Evolutionary conservation across 1,139 yeast genomes (phyloP).

Genomic region (Scheffersomyces cryptocercus): DNA sequence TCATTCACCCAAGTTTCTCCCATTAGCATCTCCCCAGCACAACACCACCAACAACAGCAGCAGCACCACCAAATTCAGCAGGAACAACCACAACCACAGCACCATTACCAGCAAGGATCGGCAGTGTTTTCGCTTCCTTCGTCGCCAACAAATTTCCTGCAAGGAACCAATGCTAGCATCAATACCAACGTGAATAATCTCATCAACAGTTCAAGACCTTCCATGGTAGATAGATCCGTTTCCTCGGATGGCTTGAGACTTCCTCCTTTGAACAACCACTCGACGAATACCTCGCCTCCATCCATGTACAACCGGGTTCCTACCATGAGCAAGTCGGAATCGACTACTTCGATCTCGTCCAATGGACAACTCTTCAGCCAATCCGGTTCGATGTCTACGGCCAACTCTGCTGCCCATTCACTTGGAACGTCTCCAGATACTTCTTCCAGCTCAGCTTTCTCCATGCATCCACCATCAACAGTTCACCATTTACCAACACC

Average conservation of each 20-base stretch:
- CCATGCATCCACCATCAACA: slow-evolving; percentile 11
- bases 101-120: slow-evolving; percentile 3
- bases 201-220: not conserved
- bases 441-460: slow-evolving; percentile 6
- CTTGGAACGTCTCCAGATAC: slow-evolving; percentile 38
- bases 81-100: not conserved
- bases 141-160: slow-evolving; percentile 10
- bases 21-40: slow-evolving; percentile 2
- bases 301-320: not conserved
- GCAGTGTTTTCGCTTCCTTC: slow-evolving; percentile 16
- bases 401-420: slow-evolving; percentile 26
- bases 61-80: slow-evolving; percentile 1
- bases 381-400: slow-evolving; percentile 17
- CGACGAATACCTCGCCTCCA: not conserved
- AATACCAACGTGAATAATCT: not conserved
- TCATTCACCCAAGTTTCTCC: not conserved
- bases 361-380: slow-evolving; percentile 20
- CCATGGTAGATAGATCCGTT: slow-evolving; percentile 1
- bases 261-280: slow-evolving; percentile 1
- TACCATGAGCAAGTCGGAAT: slow-evolving; percentile 7
- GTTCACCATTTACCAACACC: slow-evolving; percentile 8
- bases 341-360: slow-evolving; percentile 20
- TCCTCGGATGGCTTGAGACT: slow-evolving; percentile 6
- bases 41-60: slow-evolving; percentile 2
- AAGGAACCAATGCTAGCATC: not conserved